Evolutionary conservation across 1,139 yeast species (phyloP).

Genomic region (Cylindricascospora bacillispora): DNA sequence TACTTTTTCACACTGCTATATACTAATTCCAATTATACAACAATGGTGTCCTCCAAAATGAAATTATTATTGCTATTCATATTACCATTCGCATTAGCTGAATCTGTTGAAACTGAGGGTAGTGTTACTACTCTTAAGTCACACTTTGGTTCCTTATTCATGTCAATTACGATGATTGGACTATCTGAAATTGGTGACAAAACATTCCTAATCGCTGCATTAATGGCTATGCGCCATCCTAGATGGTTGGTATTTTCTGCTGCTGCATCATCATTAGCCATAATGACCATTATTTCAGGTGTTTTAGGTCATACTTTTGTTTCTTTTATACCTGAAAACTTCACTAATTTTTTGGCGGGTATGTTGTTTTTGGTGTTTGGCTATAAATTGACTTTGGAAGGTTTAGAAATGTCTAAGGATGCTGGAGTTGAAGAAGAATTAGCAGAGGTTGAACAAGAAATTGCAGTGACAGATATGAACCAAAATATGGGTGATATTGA

Average conservation of each 20-base stretch:
- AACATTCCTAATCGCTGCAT: conserved; percentile 89
- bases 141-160: conserved; percentile 35
- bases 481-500: conserved; percentile 43
- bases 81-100: no score
- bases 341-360: conserved; percentile 76
- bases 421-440: conserved; percentile 88
- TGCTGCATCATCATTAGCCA: conserved; percentile 71
- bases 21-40: no score
- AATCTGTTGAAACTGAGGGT: no score
- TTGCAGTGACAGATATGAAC: conserved; percentile 51
- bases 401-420: conserved; percentile 64
- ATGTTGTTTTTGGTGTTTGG: conserved; percentile 76
- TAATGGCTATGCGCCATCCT: conserved; percentile 94
- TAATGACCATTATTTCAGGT: conserved; percentile 89
- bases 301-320: conserved; percentile 88
- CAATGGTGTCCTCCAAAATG: no score
- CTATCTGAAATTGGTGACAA: conserved; percentile 95
- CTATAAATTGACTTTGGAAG: conserved; percentile 61
- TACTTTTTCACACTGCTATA: no score
- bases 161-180: conserved; percentile 75
- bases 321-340: conserved; percentile 59
- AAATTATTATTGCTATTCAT: no score
- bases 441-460: conserved; percentile 94
- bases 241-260: conserved; percentile 74
- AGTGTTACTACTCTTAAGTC: conserved; percentile 2